Percentiles rank a stretch among this genome's conserved stretches.
phyloP scores from a whole-genome alignment of 257 asterid genomes.

The Nicotiana benthamiana region DNA sequence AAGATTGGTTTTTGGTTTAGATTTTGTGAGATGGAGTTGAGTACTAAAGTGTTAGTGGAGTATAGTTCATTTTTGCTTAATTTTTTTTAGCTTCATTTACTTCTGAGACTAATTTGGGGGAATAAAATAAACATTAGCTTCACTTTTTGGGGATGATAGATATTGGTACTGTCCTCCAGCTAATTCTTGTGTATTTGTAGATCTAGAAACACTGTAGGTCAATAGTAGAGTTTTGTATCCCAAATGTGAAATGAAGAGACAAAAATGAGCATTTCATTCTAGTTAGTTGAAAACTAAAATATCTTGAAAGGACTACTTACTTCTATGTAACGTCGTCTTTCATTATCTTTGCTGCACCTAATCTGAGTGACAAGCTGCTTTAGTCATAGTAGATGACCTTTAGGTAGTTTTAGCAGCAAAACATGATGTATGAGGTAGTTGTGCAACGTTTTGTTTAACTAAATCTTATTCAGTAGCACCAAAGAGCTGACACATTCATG shows the following conservation, averaged over 20 bases:
- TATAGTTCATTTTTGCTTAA: background rate
- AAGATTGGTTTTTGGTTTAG: background rate
- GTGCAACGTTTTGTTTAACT: background rate
- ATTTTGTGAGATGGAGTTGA: background rate
- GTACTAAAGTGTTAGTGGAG: background rate
- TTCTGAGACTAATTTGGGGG: background rate
- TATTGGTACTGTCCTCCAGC: background rate
- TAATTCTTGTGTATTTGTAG: background rate
- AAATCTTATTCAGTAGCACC: background rate
- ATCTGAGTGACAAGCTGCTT: background rate
- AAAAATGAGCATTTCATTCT: background rate
- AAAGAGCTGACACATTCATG: background rate
- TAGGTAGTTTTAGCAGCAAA: background rate
- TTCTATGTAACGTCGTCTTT: no score
- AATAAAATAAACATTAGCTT: background rate
- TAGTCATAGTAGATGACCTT: background rate
- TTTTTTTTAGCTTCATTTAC: background rate
- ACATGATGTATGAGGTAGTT: background rate
- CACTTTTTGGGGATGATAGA: background rate
- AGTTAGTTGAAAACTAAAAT: background rate
- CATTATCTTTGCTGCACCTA: no score
- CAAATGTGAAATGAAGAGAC: background rate
- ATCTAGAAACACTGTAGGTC: background rate
- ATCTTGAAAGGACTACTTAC: background rate
- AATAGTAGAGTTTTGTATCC: background rate